A percentile compares a stretch with the other conserved stretches of the same genome.
These are phyloP conservation scores for Venturia aucupariae DNA, from an alignment of 2,329 filamentous ascomycete genomes.

Conservation along the genomic window DNA sequence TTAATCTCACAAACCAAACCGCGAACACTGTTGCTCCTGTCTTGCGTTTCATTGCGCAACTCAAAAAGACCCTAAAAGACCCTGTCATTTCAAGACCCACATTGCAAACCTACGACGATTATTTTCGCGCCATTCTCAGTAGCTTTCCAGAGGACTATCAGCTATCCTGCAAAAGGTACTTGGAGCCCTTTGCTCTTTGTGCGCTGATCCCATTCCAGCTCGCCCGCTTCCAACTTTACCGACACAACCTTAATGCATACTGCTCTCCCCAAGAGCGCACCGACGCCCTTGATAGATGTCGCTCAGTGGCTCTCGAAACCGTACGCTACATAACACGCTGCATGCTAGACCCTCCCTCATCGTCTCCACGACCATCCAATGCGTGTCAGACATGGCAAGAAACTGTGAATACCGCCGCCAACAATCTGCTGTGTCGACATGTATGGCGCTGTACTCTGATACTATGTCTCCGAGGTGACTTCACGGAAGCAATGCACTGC, in stretches of 20 bases:
- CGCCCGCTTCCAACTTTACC: slow-evolving; percentile 73
- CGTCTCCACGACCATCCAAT: slow-evolving; percentile 17
- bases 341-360: slow-evolving; percentile 36
- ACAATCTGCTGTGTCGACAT: slow-evolving; percentile 69
- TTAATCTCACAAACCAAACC: slow-evolving; percentile 51
- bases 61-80: slow-evolving; percentile 62
- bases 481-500: slow-evolving; percentile 62
- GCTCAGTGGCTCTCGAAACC: slow-evolving; percentile 66
- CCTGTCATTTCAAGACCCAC: slow-evolving; percentile 56
- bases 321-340: slow-evolving; percentile 63
- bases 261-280: slow-evolving; percentile 57
- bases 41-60: slow-evolving; percentile 63
- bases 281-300: slow-evolving; percentile 69
- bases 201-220: slow-evolving; percentile 73
- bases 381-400: slow-evolving; percentile 37
- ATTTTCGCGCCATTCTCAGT: slow-evolving; percentile 66
- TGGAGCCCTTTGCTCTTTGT: slow-evolving; percentile 66
- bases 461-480: slow-evolving; percentile 64
- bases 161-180: slow-evolving; percentile 52
- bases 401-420: slow-evolving; percentile 57
- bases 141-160: slow-evolving; percentile 70
- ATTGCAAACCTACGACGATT: slow-evolving; percentile 68
- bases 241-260: slow-evolving; percentile 73
- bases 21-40: slow-evolving; percentile 75
- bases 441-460: slow-evolving; percentile 81